These are phyloP conservation scores for Hypoxylon sp. DNA, from an alignment of 2,329 filamentous ascomycete species.

Conservation along the genomic window DNA sequence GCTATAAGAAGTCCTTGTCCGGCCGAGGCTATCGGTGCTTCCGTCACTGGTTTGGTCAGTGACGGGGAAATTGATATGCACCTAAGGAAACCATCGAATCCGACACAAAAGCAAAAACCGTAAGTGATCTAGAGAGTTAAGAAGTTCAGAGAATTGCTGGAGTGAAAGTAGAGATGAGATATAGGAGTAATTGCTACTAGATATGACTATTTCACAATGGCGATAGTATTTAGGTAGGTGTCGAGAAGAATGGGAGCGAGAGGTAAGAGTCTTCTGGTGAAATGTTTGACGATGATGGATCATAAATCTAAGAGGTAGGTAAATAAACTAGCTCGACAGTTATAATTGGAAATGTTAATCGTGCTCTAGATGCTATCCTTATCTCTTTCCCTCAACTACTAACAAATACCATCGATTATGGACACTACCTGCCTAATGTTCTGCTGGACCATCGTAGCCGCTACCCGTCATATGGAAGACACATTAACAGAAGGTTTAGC, in stretches of 20 bases:
- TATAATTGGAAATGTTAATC: not conserved
- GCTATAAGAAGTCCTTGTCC: not conserved
- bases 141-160: not conserved
- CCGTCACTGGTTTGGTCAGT: constrained; percentile 9
- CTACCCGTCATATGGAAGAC: not conserved
- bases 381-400: constrained; percentile 5
- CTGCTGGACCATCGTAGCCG: not conserved
- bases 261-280: constrained; percentile 13
- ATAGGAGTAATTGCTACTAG: constrained; percentile 22
- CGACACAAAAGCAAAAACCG: not conserved
- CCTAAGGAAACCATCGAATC: constrained; percentile 13
- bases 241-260: constrained; percentile 11
- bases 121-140: not conserved
- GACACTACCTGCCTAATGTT: not conserved
- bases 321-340: not conserved
- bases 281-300: constrained; percentile 4
- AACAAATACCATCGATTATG: not conserved
- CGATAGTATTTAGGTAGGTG: constrained; percentile 41
- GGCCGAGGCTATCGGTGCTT: not conserved
- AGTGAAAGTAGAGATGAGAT: constrained; percentile 27
- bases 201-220: constrained; percentile 27
- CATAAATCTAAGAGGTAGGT: constrained; percentile 2
- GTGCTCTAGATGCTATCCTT: not conserved
- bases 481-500: not conserved
- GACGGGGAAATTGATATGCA: constrained; percentile 12